Base-by-base conservation (phyloP, 2,329 filamentous ascomycete genomes). In the Seiridium unicorne region DNA sequence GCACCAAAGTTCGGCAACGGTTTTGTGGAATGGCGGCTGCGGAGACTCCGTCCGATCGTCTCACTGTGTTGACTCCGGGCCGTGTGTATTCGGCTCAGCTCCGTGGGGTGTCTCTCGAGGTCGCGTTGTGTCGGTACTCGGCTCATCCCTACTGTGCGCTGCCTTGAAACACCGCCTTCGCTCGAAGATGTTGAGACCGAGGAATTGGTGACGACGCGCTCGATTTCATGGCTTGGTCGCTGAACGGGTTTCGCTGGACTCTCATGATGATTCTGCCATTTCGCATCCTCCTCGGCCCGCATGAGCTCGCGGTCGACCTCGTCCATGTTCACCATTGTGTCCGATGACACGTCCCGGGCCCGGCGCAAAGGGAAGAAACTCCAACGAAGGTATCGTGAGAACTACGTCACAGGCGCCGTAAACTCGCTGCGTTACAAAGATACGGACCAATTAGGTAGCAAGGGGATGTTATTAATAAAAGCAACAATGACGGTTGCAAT, bases 1-100 rank as follows among this genome's bases (percentile, higher is more conserved):
- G 80, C 86, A 42, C 90, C 90, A 72, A 93, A 91, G 5, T 77
- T 74, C 1, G 90, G 90, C 59, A 93, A 70, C 0, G 89, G 87
- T 69, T 76, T 86, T 58, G 71, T 79, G 4, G 80, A 85, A 54
- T 84, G 79, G 54, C 83, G 76, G 51, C 76, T 80, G 70, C 74
- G 78, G 13, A 74, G 62, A 60, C 76, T 76, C 55, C 79, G 75
- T 62, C 90, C 90, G n/a, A 93, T 90, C 3, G 90, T 93, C 58
- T 77, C 82, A 63, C 80, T 85, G 72, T 93, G 89, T 73, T 93
- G 90, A 64, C 86, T 89, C 55, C 84, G 78, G 42, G 86, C 83
- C 3, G 90, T 92, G 51, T 89, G 83, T 63, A 93, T 92, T 44
- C 90, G 84, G 70, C 84, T 86, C 61, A 93, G 78, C 58, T 84